Evolutionary conservation across 2,329 filamentous ascomycete genomes (phyloP).

Genomic region (Hymenotorrendiella dingleyae): DNA sequence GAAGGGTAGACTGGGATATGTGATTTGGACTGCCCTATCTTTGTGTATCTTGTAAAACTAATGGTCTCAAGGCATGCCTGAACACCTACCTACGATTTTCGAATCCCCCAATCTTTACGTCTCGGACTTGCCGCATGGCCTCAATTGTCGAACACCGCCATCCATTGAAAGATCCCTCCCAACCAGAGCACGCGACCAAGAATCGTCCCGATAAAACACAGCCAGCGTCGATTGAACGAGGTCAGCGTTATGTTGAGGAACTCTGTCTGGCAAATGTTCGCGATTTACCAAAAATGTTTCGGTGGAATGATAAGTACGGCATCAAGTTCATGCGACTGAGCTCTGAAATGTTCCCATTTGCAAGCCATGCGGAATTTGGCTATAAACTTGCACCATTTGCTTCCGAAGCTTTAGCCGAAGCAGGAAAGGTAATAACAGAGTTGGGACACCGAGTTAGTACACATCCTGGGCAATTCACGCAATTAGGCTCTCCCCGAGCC

Average conservation of each 20-base stretch:
- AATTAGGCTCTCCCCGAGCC: constrained; percentile 75
- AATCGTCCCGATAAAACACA: constrained; percentile 76
- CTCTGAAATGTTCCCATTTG: constrained; percentile 96
- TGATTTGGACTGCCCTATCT: too few species aligned
- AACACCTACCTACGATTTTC: constrained; percentile 84
- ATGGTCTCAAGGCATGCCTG: constrained; percentile 85
- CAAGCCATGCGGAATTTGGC: constrained; percentile 79
- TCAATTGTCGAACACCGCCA: constrained; percentile 87
- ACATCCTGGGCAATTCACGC: constrained; percentile 89
- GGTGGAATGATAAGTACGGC: constrained; percentile 86
- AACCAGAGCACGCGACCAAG: constrained; percentile 76
- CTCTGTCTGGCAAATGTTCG: constrained; percentile 76
- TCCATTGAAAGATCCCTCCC: constrained; percentile 67
- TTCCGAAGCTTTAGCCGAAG: constrained; percentile 67
- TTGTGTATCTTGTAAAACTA: too few species aligned
- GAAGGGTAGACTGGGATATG: constrained; percentile 86
- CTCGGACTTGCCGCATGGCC: constrained; percentile 82
- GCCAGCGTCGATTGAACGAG: constrained; percentile 59
- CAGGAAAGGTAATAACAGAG: constrained; percentile 69
- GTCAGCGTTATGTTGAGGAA: constrained; percentile 67
- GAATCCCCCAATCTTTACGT: constrained; percentile 82
- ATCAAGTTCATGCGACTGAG: constrained; percentile 91
- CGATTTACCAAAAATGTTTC: constrained; percentile 78
- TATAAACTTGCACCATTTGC: constrained; percentile 84
- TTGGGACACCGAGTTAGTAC: constrained; percentile 81